Evolutionary conservation across 768 basidiomycete species (phyloP).

Genomic region (Mycena rebaudengoi): DNA sequence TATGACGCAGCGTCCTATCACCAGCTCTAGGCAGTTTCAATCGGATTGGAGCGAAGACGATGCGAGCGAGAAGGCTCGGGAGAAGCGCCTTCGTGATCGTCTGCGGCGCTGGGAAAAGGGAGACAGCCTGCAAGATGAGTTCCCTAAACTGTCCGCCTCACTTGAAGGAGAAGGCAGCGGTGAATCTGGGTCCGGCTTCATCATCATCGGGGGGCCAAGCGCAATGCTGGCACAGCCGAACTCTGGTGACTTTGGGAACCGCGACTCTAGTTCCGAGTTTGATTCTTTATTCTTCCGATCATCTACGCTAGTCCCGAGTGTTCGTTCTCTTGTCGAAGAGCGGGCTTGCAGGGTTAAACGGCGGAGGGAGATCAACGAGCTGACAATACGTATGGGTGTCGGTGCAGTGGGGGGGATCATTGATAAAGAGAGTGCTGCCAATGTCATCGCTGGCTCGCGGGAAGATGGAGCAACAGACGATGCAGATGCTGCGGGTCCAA

Average conservation of each 20-base stretch:
- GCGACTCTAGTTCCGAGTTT: constrained; percentile 34
- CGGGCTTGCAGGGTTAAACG: constrained; percentile 64
- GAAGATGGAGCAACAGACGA: constrained; percentile 23
- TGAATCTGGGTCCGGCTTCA: constrained; percentile 51
- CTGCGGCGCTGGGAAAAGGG: constrained; percentile 79
- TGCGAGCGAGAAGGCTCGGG: constrained; percentile 69
- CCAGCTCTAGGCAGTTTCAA: constrained; percentile 43
- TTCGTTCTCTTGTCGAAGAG: constrained; percentile 64
- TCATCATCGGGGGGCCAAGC: constrained; percentile 56
- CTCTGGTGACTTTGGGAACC: constrained; percentile 27
- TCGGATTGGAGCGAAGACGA: constrained; percentile 75
- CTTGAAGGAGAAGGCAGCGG: constrained; percentile 47
- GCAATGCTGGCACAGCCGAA: constrained; percentile 34
- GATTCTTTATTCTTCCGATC: constrained; percentile 66
- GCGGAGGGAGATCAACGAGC: constrained; percentile 79
- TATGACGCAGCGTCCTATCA: background rate
- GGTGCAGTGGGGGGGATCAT: constrained; percentile 77
- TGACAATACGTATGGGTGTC: constrained; percentile 86
- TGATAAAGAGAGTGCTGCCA: constrained; percentile 47
- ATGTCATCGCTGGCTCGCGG: constrained; percentile 13
- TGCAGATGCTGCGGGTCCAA: background rate
- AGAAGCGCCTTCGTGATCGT: constrained; percentile 75
- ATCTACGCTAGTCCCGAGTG: constrained; percentile 71
- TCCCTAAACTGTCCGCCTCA: constrained; percentile 59
- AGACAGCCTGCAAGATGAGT: constrained; percentile 67